These are phyloP conservation scores for Hordeum pubiflorum DNA, from an alignment of 202 grass and related monocot species.

Conservation along the genomic window DNA sequence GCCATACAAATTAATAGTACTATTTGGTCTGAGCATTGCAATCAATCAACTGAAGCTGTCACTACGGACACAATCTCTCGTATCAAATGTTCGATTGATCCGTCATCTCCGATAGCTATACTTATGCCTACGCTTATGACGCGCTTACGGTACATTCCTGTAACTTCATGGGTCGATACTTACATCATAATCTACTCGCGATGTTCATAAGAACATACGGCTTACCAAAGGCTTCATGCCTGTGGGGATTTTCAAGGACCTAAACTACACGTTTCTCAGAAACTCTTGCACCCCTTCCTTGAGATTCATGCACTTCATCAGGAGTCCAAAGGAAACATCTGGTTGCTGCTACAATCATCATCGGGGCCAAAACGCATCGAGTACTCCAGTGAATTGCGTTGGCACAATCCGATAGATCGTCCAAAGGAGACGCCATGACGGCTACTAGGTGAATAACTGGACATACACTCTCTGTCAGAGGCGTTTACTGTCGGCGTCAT, in stretches of 20 bases:
- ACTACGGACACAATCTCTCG: background rate
- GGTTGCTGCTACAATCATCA: background rate
- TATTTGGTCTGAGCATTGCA: background rate
- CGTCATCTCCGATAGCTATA: too few relatives aligned
- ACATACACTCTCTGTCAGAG: background rate
- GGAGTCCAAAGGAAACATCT: background rate
- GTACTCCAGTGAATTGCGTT: background rate
- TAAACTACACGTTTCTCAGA: too few relatives aligned
- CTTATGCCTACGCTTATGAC: background rate
- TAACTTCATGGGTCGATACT: background rate
- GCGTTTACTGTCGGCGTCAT: background rate
- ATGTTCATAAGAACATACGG: background rate
- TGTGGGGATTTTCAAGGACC: too few relatives aligned
- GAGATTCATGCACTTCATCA: background rate
- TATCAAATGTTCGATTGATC: too few relatives aligned
- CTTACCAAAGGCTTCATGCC: too few relatives aligned
- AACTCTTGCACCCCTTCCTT: background rate
- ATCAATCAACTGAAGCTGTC: background rate
- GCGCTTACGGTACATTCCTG: background rate
- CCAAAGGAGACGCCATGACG: background rate
- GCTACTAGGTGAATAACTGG: background rate
- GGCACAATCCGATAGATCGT: background rate
- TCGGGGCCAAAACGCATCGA: background rate
- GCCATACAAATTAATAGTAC: background rate
- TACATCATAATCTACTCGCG: background rate